Base-by-base conservation (phyloP, 345 rosid genomes). In the Sapria himalayana region DNA sequence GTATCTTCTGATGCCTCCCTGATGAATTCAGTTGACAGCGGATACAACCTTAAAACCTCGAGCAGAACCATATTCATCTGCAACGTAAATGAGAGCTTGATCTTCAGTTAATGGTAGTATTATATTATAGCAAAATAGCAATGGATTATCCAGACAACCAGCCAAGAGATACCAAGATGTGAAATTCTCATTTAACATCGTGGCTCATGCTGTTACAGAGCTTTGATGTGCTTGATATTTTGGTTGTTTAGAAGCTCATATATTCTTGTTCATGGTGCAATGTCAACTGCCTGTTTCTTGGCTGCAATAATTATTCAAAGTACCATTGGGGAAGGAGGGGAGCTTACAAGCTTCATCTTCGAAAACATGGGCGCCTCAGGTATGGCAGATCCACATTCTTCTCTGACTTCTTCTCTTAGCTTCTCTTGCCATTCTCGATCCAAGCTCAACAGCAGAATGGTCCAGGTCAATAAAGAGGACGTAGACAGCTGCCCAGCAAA, bases 401-500 rank as follows among this genome's bases (percentile, higher is more conserved):
- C n/a, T n/a, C n/a, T n/a, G n/a, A 76, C 78, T 68, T 76, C 92
- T 44, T 78, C 78, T 65, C 92, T 85, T 58, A 89, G 72, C 58
- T 51, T 71, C 57, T 54, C 75, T 66, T 81, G 94, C 94, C 94
- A 76, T 20, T 72, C 74, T 45, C 78, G 85, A 77, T 81, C 89
- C 73, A 70, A 57, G 38, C 89, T 63, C 37, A 78, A 66, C 43
- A 78, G 67, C 38, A 86, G 62, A 17, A 74, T 62, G 19, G 80
- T 70, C 97, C 94, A 81, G 59, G 92, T 81, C 64, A 73, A 72
- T 65, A 86, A 18, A 48, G 68, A 75, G 17, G 94, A 63, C 13
- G 94, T 76, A 58, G 97, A 78, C 53, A 71, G 92, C 50, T 86
- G 78, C 23, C 96, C 94, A 31, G 97, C 92, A 33, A 86, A 81